phyloP scores from a whole-genome alignment of 306 rosid species.

The Rubus parviflorus region DNA sequence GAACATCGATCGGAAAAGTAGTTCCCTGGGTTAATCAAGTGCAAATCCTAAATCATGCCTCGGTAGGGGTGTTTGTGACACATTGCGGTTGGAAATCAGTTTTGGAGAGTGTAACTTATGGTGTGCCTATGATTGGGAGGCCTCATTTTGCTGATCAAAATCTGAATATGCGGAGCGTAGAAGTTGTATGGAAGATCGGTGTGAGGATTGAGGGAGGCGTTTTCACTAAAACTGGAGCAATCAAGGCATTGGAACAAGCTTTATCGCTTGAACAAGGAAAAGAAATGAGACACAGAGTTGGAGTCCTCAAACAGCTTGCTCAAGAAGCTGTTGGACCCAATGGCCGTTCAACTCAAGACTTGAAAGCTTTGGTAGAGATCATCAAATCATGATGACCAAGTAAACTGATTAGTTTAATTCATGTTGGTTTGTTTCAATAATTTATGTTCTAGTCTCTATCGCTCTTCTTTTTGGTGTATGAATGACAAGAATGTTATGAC shows the following conservation, averaged over 20 bases:
- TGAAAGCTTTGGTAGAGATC: conserved; percentile 4
- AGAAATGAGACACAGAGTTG: conserved; percentile 2
- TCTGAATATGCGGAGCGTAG: not conserved
- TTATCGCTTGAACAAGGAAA: not conserved
- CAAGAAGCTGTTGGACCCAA: not conserved
- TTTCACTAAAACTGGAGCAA: not conserved
- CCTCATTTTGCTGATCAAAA: not conserved
- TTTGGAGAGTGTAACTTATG: not conserved
- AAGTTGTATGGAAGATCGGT: not conserved
- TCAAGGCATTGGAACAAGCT: not conserved
- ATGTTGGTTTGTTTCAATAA: not conserved
- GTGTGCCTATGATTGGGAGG: conserved; percentile 9
- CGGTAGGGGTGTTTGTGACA: not conserved
- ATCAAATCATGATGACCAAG: not conserved
- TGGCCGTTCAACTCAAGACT: not conserved
- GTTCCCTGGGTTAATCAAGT: conserved; percentile 7
- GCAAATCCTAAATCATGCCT: conserved; percentile 2
- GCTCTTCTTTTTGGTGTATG: not conserved
- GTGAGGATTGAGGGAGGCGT: not conserved
- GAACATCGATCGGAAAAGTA: not conserved
- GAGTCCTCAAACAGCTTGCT: conserved; percentile 1
- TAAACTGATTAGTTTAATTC: not conserved
- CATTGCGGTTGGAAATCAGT: conserved; percentile 3
- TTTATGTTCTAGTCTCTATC: not conserved
- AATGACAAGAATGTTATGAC: no score